Conservation (phyloP, 257 asterid species). For the Parsonsia alboflavescens region DNA sequence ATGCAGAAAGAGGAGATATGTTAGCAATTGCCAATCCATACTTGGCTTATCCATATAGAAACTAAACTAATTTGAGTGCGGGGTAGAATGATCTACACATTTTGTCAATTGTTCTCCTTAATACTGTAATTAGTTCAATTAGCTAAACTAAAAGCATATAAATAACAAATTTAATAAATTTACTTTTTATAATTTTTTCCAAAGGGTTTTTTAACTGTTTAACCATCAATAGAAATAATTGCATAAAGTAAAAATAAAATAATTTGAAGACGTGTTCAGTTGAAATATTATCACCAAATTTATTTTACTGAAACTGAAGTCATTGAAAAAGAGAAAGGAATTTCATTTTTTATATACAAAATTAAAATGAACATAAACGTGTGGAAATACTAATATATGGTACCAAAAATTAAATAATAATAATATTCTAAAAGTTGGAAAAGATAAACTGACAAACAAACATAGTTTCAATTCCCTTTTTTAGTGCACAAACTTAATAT, state of each 20-base stretch:
- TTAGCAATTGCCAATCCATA: not conserved
- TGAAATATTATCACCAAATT: not conserved
- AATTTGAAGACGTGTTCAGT: not conserved
- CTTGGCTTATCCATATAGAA: not conserved
- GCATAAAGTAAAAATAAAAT: not conserved
- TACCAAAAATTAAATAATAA: no score
- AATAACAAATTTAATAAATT: not conserved
- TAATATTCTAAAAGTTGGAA: not conserved
- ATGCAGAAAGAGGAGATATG: not conserved
- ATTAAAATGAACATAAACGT: not conserved
- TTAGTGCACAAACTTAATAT: not conserved
- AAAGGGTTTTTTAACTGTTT: no score
- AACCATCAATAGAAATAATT: not conserved
- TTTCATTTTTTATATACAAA: not conserved
- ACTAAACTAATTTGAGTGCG: not conserved
- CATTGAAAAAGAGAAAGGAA: not conserved
- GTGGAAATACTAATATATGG: no score
- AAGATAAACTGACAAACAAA: no score
- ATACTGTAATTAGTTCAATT: not conserved
- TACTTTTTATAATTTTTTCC: not conserved
- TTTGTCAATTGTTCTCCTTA: not conserved
- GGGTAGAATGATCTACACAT: not conserved
- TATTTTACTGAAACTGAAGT: not conserved
- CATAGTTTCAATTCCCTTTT: not conserved
- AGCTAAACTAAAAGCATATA: not conserved